A percentile compares a stretch with the other conserved stretches of the same genome.
Evolutionary conservation across 2,329 filamentous ascomycete genomes (phyloP).

Genomic region (Metarhizium anisopliae): DNA sequence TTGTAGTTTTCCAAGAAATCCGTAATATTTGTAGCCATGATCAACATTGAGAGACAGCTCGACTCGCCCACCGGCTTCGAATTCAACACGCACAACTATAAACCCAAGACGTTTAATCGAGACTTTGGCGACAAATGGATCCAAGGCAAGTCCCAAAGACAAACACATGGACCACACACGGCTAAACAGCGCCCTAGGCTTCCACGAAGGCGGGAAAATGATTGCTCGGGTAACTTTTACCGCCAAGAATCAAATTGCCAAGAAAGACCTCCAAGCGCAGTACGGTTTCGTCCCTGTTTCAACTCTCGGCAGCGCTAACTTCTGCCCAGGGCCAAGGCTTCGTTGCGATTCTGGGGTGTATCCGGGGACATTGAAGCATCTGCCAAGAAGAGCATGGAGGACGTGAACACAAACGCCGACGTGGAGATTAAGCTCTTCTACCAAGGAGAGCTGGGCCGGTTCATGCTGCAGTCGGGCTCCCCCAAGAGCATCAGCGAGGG

Average conservation of each 20-base stretch:
- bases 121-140: constrained; percentile 5
- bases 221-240: not conserved
- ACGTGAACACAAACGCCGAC: not conserved
- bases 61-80: not conserved
- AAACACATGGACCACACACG: no score
- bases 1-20: not conserved
- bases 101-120: not conserved
- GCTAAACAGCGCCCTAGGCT: not conserved
- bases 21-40: not conserved
- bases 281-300: not conserved
- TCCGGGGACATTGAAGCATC: not conserved
- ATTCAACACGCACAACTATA: not conserved
- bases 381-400: not conserved
- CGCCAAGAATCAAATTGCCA: not conserved
- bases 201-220: not conserved
- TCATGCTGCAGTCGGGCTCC: not conserved
- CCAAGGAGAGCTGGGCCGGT: not conserved
- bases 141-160: not conserved
- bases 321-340: not conserved
- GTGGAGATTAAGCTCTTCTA: constrained; percentile 1
- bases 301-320: not conserved
- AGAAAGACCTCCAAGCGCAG: not conserved
- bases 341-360: not conserved
- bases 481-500: not conserved
- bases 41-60: not conserved